Evolutionary conservation across 1,139 yeast species (phyloP).

Genomic region (Sugiyamaella grinbergsii): DNA sequence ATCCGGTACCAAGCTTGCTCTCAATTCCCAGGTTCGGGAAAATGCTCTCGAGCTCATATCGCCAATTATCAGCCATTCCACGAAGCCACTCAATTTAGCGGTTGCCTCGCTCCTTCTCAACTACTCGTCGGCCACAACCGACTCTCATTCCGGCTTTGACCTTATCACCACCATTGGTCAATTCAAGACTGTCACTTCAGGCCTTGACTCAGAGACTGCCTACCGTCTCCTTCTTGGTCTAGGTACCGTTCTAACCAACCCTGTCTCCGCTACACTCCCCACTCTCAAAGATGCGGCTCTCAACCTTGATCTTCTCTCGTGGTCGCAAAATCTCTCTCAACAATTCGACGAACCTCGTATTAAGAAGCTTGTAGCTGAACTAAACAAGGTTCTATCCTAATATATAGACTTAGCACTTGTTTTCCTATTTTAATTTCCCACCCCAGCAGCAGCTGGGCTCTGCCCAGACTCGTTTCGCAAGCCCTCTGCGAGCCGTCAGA

Average conservation of each 20-base stretch:
- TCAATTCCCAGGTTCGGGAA: constrained; percentile 38
- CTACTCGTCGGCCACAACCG: constrained; percentile 48
- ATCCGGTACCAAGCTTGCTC: constrained; percentile 50
- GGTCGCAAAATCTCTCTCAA: constrained; percentile 16
- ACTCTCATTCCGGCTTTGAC: constrained; percentile 33
- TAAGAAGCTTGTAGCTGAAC: constrained; percentile 11
- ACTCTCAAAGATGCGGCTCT: constrained; percentile 17
- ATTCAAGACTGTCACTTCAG: constrained; percentile 23
- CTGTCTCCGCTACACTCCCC: constrained; percentile 9
- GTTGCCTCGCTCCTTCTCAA: constrained; percentile 57
- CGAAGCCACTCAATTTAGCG: constrained; percentile 43
- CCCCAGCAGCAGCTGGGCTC: constrained; percentile 7
- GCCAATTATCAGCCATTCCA: constrained; percentile 33
- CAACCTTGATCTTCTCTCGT: constrained; percentile 13
- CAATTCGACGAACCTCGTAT: constrained; percentile 17
- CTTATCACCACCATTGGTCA: constrained; percentile 35
- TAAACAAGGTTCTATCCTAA: constrained; percentile 1
- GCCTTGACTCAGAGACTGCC: constrained; percentile 53
- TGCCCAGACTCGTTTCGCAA: constrained; percentile 9
- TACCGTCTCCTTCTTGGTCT: constrained; percentile 58
- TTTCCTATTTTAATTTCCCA: not conserved
- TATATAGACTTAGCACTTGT: not conserved
- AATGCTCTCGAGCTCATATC: constrained; percentile 38
- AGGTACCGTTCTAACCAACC: constrained; percentile 47
- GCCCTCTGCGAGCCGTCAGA: no score